Evolutionary conservation across 2,329 filamentous ascomycete genomes (phyloP).

Genomic region (Fusarium heterosporum): DNA sequence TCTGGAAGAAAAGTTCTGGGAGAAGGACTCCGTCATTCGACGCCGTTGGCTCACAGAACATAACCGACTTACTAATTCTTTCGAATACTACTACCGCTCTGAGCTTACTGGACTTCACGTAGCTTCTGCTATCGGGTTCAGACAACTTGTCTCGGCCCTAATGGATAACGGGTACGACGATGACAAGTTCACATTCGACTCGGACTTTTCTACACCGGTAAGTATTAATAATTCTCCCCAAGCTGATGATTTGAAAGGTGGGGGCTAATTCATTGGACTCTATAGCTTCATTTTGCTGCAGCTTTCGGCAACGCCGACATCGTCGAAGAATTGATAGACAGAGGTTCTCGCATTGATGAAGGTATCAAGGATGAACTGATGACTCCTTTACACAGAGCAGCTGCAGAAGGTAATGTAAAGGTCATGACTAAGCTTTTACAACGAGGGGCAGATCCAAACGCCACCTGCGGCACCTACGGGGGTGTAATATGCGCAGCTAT

Average conservation of each 20-base stretch:
- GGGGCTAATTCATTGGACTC: neutral
- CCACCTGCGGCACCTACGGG: slow-evolving; percentile 43
- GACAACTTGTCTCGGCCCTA: slow-evolving; percentile 53
- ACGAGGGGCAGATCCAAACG: slow-evolving; percentile 54
- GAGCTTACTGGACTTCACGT: slow-evolving; percentile 54
- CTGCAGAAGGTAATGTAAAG: slow-evolving; percentile 53
- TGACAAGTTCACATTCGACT: slow-evolving; percentile 51
- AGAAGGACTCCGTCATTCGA: slow-evolving; percentile 50
- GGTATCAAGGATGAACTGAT: slow-evolving; percentile 48
- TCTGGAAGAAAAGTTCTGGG: slow-evolving; percentile 55
- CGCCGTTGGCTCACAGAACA: slow-evolving; percentile 55
- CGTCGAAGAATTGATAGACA: slow-evolving; percentile 29
- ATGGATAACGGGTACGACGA: slow-evolving; percentile 53
- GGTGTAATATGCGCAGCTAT: slow-evolving; percentile 57
- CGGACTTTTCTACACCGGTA: slow-evolving; percentile 51
- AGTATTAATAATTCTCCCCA: slow-evolving; percentile 11
- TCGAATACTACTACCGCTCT: slow-evolving; percentile 47
- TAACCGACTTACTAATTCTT: slow-evolving; percentile 48
- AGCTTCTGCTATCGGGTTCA: slow-evolving; percentile 54
- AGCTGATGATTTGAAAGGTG: no score
- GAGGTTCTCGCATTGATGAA: slow-evolving; percentile 40
- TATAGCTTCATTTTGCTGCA: slow-evolving; percentile 33
- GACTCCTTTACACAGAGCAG: slow-evolving; percentile 57
- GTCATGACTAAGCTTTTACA: slow-evolving; percentile 56
- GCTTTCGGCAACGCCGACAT: slow-evolving; percentile 16